A percentile compares a stretch with the other conserved stretches of the same genome.
phyloP scores from a whole-genome alignment of 495 filamentous ascomycete species.

The Chaetomidium leptoderma region DNA sequence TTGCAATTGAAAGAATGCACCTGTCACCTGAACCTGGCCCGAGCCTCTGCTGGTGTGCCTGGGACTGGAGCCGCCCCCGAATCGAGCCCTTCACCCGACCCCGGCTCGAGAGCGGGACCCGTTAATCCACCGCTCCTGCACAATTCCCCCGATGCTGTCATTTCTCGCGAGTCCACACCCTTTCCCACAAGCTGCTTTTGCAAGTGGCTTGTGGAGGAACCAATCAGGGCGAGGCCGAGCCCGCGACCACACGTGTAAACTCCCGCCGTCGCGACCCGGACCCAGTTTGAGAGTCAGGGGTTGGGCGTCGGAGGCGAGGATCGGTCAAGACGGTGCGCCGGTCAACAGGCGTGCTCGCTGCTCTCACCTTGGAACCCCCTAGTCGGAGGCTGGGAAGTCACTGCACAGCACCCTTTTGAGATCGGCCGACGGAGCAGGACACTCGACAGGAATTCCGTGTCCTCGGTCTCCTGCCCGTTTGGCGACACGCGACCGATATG shows the following conservation, averaged over 20 bases:
- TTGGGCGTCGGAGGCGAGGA: constrained; percentile 1
- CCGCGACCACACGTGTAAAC: constrained; percentile 7
- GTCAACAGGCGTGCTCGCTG: not conserved
- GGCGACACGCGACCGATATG: not conserved
- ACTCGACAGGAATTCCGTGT: constrained; percentile 7
- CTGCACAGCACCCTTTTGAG: not conserved
- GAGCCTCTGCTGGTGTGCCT: too few relatives aligned
- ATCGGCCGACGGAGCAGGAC: not conserved
- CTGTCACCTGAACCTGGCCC: constrained; percentile 11
- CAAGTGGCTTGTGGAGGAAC: constrained; percentile 12
- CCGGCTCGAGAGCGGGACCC: constrained; percentile 19
- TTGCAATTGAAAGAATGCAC: constrained; percentile 1
- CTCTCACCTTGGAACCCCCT: constrained; percentile 11
- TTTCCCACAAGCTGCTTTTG: not conserved
- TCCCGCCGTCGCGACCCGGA: constrained; percentile 6
- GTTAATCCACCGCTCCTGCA: too few relatives aligned
- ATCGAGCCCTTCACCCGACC: constrained; percentile 28
- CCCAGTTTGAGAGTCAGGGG: constrained; percentile 5
- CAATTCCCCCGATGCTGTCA: not conserved
- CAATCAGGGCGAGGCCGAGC: constrained; percentile 6
- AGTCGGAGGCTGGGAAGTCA: not conserved
- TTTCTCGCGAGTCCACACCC: constrained; percentile 2
- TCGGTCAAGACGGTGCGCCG: constrained; percentile 4
- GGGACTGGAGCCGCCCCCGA: constrained; percentile 12
- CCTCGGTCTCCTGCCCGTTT: not conserved